Conservation (phyloP, 2,329 filamentous ascomycete genomes). For the Phialocephala subalpina region DNA sequence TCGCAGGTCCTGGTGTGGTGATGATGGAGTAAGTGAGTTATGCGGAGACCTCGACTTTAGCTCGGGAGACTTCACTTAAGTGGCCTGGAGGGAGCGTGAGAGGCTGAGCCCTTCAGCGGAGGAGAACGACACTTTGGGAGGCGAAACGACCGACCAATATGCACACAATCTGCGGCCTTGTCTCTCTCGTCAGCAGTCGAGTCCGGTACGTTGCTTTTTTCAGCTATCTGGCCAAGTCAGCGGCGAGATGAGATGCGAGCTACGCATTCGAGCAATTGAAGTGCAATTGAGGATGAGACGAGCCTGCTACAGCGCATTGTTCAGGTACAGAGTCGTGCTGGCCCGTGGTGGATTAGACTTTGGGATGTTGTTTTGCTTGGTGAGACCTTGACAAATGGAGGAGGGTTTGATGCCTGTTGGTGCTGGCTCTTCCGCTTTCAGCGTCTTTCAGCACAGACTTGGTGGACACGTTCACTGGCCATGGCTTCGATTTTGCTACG, state of each 20-base stretch:
- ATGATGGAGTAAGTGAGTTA: constrained; percentile 8
- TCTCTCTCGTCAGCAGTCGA: constrained; percentile 20
- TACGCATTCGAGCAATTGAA: neutral
- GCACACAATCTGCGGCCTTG: constrained; percentile 10
- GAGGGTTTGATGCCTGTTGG: neutral
- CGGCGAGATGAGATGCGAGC: neutral
- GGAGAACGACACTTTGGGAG: neutral
- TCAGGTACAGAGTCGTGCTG: constrained; percentile 3
- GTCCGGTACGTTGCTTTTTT: neutral
- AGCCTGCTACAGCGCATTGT: constrained; percentile 1
- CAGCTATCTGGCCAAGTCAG: neutral
- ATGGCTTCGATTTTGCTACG: no score
- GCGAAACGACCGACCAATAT: neutral
- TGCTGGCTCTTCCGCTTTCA: neutral
- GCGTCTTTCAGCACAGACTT: constrained; percentile 9
- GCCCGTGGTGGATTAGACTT: constrained; percentile 5
- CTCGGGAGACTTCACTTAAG: neutral
- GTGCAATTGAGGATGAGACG: neutral
- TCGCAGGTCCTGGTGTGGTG: neutral
- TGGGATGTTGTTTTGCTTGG: neutral
- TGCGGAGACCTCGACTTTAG: constrained; percentile 8
- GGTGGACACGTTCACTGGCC: neutral
- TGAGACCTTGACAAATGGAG: neutral
- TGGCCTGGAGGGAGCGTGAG: neutral
- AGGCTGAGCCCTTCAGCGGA: constrained; percentile 1